Evolutionary conservation across 2,329 filamentous ascomycete species (phyloP), one percentile per base, ranked within the genome.

Genomic region (Fusarium cicatricum): DNA sequence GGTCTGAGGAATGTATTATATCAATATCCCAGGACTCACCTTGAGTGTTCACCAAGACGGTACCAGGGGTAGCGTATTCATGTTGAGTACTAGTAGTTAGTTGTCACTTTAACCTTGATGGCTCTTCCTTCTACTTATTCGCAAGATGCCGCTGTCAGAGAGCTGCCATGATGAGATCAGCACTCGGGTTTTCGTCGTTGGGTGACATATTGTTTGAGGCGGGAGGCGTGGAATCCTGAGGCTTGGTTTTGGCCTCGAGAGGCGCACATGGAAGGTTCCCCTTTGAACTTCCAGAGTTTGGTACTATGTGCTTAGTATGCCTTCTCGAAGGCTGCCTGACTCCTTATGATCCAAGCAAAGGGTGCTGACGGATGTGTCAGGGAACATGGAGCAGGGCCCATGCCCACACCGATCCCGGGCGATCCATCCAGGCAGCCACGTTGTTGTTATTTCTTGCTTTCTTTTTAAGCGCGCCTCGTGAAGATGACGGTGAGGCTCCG

Each of bases 311-410:
- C n/a, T n/a, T n/a, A n/a, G n/a, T 32, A 12, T 43, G 42, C n/a
- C 53, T 62, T 62, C 58, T 50, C 31, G 48, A 47, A 59, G 19
- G 42, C 39, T 62, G 58, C 53, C 58, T 62, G 36, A 49, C 38
- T 16, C 32, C 59, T 33, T 26, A 53, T 37, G 53, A 47, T 58
- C 10, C 29, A 16, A 26, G n/a, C n/a, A 16, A 23, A 23, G 28
- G 12, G 10, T 33, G n/a, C 44, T 46, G 36, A 51, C 26, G 50
- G 29, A 32, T 43, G 39, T 36, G 39, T 31, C 36, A 48, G 21
- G 46, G 29, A 46, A 21, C 23, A 23, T 14, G n/a, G 16, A 37
- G 29, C 45, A 36, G 47, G 38, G 46, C 26, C 31, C 26, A 59
- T 60, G 44, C 28, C 36, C 59, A 36, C 15, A 36, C 17, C 11